Evolutionary conservation across 2,329 filamentous ascomycete species (phyloP), one percentile per base, ranked within the genome.

Genomic region (Aspergillus unguis): DNA sequence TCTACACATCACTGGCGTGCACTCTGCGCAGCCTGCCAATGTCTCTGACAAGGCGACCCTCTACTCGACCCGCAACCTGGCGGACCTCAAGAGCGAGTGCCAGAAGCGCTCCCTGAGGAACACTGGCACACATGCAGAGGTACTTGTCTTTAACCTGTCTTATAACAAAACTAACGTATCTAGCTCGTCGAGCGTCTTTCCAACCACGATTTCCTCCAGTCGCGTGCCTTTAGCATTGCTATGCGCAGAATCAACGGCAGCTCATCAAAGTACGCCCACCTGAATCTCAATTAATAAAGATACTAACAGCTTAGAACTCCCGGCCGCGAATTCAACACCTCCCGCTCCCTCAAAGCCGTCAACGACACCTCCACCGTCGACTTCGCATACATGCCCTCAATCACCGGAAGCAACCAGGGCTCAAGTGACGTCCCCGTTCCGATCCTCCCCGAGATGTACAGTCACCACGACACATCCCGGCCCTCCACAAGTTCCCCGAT

Each of bases 361-460:
- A 76, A 79, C 49, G 83, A 85, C 70, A 72, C 69, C 54, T 84
- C 81, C 37, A 83, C 82, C 38, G 81, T 86, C 54, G 83, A 86
- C 72, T 85, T 85, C 63, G 78, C 78, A 61, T 85, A 79, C 71
- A 74, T 85, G 59, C 83, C 83, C 33, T 73, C 75, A 50, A 73
- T 77, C 59, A 71, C 77, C 28, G 65, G 73, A 46, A 68, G 76
- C 31, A 74, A 78, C 29, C 74, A 78, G 29, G 58, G 66, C 42
- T 63, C 66, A 28, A 64, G 73, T 4, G 64, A 70, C 33, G 65
- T 77, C 8, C 74, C 75, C 44, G 75, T 82, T 41, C 81, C 81
- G 53, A 75, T 82, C 58, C 70, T 82, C 51, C 73, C 77, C 53
- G 71, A 76, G 29, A 53, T 62, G 31, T 61, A 60, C 59, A 65